Percentiles rank a stretch among this genome's conserved stretches.
Evolutionary conservation across 257 asterid genomes (phyloP).

Genomic region (Ligustrum vulgare): DNA sequence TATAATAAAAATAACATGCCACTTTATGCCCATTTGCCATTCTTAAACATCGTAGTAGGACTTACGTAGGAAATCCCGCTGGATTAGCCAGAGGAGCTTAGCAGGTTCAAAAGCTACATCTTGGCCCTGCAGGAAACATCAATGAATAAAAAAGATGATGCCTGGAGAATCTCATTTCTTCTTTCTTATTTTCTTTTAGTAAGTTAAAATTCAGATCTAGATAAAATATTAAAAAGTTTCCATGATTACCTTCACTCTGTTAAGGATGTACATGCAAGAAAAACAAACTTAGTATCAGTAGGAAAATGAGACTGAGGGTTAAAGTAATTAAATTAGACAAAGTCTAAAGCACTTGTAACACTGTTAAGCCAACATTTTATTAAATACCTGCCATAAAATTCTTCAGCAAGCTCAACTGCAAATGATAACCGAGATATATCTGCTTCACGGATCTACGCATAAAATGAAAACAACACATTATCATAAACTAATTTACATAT

Average conservation of each 20-base stretch:
- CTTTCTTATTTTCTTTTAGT: not conserved
- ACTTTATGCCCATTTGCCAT: not conserved
- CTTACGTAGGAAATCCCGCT: conserved; percentile 98
- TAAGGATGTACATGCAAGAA: conserved; percentile 27
- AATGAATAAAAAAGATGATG: conserved; percentile 14
- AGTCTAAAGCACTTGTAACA: not conserved
- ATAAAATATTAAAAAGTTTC: not conserved
- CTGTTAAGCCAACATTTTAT: conserved; percentile 17
- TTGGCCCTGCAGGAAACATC: conserved; percentile 68
- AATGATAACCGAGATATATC: conserved; percentile 93
- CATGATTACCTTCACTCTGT: conserved; percentile 86
- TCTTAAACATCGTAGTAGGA: not conserved
- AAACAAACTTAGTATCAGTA: conserved; percentile 40
- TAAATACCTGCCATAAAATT: conserved; percentile 90
- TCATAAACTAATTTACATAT: not conserved
- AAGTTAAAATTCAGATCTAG: not conserved
- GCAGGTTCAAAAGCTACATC: conserved; percentile 98
- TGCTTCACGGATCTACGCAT: conserved; percentile 92
- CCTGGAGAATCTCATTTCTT: conserved; percentile 8
- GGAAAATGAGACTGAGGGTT: conserved; percentile 18
- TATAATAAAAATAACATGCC: no score
- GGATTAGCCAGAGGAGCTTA: conserved; percentile 95
- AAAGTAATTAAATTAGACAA: conserved; percentile 6
- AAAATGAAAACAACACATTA: conserved; percentile 20
- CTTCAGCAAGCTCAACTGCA: conserved; percentile 99